phyloP scores from a whole-genome alignment of 2,329 filamentous ascomycete species.

The Penicillium aurantiogriseum region DNA sequence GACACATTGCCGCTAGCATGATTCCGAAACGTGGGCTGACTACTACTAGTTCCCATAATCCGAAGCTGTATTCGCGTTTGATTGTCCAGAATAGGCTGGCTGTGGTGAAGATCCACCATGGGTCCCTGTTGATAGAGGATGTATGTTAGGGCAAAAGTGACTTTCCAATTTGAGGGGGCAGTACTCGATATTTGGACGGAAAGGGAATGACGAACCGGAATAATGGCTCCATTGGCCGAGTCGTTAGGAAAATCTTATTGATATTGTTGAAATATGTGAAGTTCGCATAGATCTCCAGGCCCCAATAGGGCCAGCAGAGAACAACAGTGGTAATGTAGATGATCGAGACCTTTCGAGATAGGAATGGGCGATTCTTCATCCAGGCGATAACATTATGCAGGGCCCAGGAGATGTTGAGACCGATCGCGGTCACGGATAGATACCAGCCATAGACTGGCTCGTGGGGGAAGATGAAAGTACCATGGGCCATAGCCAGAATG shows the following conservation, averaged over 20 bases:
- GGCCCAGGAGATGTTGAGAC: slow-evolving; percentile 62
- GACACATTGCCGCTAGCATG: slow-evolving; percentile 59
- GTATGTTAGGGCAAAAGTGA: background rate
- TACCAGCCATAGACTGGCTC: slow-evolving; percentile 62
- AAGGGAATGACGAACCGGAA: slow-evolving; percentile 46
- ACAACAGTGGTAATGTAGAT: slow-evolving; percentile 61
- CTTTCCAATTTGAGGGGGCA: background rate
- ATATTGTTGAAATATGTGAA: slow-evolving; percentile 63
- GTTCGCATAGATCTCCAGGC: slow-evolving; percentile 64
- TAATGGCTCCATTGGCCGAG: slow-evolving; percentile 59
- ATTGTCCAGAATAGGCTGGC: slow-evolving; percentile 62
- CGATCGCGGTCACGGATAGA: slow-evolving; percentile 59
- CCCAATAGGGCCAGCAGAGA: slow-evolving; percentile 62
- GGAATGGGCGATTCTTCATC: slow-evolving; percentile 65
- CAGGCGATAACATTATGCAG: slow-evolving; percentile 66
- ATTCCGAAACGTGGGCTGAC: slow-evolving; percentile 65
- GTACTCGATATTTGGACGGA: no score
- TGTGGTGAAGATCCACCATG: slow-evolving; percentile 67
- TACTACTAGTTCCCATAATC: slow-evolving; percentile 55
- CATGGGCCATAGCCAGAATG: slow-evolving; percentile 57
- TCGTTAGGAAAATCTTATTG: slow-evolving; percentile 53
- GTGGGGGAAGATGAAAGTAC: slow-evolving; percentile 59
- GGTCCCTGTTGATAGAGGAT: slow-evolving; percentile 46
- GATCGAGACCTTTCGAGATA: slow-evolving; percentile 50
- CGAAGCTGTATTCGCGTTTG: slow-evolving; percentile 60